A percentile compares a stretch with the other conserved stretches of the same genome.
Evolutionary conservation across 2,329 filamentous ascomycete genomes (phyloP).

Genomic region (Talaromyces sp.): DNA sequence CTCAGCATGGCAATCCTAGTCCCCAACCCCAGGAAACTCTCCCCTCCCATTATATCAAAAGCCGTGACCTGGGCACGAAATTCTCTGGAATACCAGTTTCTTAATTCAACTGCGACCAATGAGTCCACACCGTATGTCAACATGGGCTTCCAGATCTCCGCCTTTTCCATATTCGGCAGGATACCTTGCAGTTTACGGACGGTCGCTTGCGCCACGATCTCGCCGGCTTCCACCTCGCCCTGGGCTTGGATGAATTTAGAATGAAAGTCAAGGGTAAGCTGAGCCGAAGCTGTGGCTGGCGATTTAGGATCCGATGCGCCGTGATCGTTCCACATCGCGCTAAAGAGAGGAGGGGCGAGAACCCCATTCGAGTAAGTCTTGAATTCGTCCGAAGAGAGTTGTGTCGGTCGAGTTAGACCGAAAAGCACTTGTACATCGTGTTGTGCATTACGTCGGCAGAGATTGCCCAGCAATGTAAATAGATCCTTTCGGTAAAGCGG

Average conservation of each 20-base stretch:
- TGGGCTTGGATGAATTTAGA: background rate
- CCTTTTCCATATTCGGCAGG: background rate
- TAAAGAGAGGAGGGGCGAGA: background rate
- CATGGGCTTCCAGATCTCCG: background rate
- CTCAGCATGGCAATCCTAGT: background rate
- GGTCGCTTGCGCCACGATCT: background rate
- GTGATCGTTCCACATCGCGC: background rate
- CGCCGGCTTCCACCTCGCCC: background rate
- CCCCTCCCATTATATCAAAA: background rate
- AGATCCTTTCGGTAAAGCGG: background rate
- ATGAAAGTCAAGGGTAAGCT: background rate
- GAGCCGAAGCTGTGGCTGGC: background rate
- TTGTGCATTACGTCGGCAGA: background rate
- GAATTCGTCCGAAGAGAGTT: background rate
- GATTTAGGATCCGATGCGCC: background rate
- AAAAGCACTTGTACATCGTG: background rate
- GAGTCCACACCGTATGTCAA: constrained; percentile 9
- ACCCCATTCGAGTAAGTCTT: background rate
- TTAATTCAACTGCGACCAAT: constrained; percentile 16
- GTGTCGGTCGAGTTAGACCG: background rate
- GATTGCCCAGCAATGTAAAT: background rate
- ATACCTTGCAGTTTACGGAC: background rate
- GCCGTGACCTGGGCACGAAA: constrained; percentile 3
- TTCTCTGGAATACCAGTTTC: constrained; percentile 13
- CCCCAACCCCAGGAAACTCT: background rate